Percentiles rank a stretch among this genome's conserved stretches.
Conservation (phyloP, 1,284 basidiomycete genomes). For the Marasmius sp. region DNA sequence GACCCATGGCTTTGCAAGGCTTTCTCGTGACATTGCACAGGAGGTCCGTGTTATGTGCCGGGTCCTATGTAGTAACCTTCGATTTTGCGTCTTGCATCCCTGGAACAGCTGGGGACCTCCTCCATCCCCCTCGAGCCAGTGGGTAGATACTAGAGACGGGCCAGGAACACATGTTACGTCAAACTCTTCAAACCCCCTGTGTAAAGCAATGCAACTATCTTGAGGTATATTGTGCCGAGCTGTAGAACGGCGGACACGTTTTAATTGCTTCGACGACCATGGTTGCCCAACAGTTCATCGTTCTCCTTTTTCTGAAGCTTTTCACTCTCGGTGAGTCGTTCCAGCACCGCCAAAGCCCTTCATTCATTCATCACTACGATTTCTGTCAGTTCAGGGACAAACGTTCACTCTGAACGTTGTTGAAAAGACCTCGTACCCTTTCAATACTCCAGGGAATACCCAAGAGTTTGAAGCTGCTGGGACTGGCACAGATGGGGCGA, state of each 20-base stretch:
- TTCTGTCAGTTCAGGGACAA: not conserved
- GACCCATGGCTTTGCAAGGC: too few relatives aligned
- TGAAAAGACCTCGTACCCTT: constrained; percentile 1
- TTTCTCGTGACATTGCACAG: too few relatives aligned
- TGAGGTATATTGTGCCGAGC: not conserved
- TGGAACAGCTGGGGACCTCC: too few relatives aligned
- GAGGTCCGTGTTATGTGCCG: too few relatives aligned
- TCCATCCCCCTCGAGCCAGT: too few relatives aligned
- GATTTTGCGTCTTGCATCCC: too few relatives aligned
- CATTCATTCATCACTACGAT: not conserved
- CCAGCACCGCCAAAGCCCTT: not conserved
- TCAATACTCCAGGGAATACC: not conserved
- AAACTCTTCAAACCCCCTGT: too few relatives aligned
- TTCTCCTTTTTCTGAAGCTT: not conserved
- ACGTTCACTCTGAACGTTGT: not conserved
- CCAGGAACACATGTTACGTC: too few relatives aligned
- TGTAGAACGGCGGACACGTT: too few relatives aligned
- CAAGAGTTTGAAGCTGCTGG: not conserved
- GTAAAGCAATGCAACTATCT: not conserved
- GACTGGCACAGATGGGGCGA: constrained; percentile 1
- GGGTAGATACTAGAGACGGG: too few relatives aligned
- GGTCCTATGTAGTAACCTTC: too few relatives aligned
- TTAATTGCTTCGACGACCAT: not conserved
- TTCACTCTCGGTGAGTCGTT: not conserved
- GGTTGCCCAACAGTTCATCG: not conserved